Conservation (phyloP, 306 rosid species). For the Delonix regia region DNA sequence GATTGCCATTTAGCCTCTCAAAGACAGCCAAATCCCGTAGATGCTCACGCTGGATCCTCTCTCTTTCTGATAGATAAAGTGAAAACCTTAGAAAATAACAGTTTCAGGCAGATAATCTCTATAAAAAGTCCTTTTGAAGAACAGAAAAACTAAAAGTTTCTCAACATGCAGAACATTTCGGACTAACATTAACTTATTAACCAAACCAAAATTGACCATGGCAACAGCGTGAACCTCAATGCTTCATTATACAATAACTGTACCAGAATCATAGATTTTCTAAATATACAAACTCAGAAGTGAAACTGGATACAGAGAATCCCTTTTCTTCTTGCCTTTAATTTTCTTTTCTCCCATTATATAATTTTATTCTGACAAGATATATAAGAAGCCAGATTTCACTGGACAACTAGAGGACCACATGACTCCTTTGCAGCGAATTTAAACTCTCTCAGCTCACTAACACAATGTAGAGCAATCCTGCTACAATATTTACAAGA, state of each 20-base stretch:
- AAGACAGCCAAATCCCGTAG: conserved; percentile 85
- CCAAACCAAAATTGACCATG: background rate
- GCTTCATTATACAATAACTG: no score
- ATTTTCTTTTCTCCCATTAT: no score
- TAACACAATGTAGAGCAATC: background rate
- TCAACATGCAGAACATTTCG: background rate
- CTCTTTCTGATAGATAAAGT: conserved; percentile 56
- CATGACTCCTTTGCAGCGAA: background rate
- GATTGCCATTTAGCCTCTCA: conserved; percentile 80
- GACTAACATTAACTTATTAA: background rate
- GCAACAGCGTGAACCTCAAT: background rate
- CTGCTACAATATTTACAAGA: background rate
- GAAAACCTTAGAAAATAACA: conserved; percentile 20
- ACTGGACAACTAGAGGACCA: background rate
- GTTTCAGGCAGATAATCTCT: conserved; percentile 14
- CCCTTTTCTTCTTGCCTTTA: no score
- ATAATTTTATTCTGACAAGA: background rate
- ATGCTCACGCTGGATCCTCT: conserved; percentile 81
- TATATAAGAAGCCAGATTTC: background rate
- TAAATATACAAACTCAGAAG: no score
- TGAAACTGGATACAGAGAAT: no score
- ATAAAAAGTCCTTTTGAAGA: conserved; percentile 12
- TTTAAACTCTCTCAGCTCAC: conserved; percentile 13
- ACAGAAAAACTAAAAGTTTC: background rate
- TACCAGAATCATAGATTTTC: no score